These are phyloP conservation scores for Mycena haematopus DNA, from an alignment of 768 basidiomycete species.

Conservation along the genomic window DNA sequence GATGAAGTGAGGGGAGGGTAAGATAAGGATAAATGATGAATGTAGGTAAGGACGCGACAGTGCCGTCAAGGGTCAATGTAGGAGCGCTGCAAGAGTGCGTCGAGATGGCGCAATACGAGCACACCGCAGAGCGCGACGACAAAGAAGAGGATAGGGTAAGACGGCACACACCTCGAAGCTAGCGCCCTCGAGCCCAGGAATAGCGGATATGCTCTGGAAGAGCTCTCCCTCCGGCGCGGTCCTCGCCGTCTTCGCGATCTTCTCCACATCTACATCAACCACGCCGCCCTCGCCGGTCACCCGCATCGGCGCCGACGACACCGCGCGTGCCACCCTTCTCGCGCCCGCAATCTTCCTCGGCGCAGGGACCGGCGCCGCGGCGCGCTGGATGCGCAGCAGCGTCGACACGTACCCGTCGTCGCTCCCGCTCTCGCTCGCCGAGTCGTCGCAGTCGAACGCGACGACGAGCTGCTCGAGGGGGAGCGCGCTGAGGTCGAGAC, in stretches of 20 bases:
- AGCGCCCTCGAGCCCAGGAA: constrained; percentile 23
- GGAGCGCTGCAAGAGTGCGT: neutral
- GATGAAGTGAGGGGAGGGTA: no score
- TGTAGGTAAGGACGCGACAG: no score
- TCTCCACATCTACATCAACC: neutral
- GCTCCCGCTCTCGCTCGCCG: constrained; percentile 21
- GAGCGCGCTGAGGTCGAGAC: constrained; percentile 26
- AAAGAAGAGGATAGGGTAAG: neutral
- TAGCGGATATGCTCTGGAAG: constrained; percentile 29
- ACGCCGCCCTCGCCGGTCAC: neutral
- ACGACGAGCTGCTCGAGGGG: constrained; percentile 18
- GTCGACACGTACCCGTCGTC: constrained; percentile 30
- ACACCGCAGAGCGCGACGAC: no score
- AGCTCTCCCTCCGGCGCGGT: constrained; percentile 22
- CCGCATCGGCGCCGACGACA: neutral
- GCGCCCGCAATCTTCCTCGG: constrained; percentile 26
- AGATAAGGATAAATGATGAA: no score
- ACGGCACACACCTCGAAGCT: constrained; percentile 27
- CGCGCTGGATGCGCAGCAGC: constrained; percentile 22
- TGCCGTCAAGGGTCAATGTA: no score
- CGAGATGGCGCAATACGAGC: constrained; percentile 3
- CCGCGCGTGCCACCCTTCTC: constrained; percentile 20
- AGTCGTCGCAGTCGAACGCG: constrained; percentile 29
- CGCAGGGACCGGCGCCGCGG: neutral
- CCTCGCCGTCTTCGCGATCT: neutral